These are phyloP conservation scores for Beauveria varroae DNA, from an alignment of 2,329 filamentous ascomycete genomes.

Conservation along the genomic window DNA sequence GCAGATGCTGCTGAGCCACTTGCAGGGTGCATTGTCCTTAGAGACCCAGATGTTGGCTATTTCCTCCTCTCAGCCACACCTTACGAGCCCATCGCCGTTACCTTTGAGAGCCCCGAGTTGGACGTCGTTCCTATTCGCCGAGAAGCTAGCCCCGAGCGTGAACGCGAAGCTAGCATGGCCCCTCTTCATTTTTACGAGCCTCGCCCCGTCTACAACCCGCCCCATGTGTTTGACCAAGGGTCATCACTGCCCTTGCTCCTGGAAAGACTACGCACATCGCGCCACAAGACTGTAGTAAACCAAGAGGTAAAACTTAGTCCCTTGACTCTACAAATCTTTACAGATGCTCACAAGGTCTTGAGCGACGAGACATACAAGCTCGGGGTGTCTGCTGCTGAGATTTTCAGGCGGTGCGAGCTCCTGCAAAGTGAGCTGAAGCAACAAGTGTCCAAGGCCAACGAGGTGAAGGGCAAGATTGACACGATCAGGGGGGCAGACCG, in stretches of 20 bases:
- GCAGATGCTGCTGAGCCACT: constrained; percentile 41
- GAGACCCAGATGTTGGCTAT: constrained; percentile 57
- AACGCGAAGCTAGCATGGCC: constrained; percentile 33
- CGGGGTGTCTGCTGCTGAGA: constrained; percentile 61
- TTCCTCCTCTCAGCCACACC: constrained; percentile 53
- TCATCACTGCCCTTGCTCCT: constrained; percentile 50
- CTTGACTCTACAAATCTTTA: constrained; percentile 63
- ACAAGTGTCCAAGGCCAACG: constrained; percentile 58
- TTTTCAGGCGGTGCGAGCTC: constrained; percentile 63
- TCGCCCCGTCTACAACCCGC: constrained; percentile 59
- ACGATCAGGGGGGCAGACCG: constrained; percentile 43
- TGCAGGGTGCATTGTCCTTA: constrained; percentile 45
- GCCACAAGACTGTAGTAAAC: constrained; percentile 53
- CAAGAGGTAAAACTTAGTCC: constrained; percentile 65
- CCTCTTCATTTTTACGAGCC: constrained; percentile 50
- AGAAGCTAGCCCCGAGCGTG: constrained; percentile 34
- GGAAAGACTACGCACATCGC: constrained; percentile 49
- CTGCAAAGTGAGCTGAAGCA: constrained; percentile 60
- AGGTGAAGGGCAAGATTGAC: constrained; percentile 60
- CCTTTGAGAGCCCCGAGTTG: constrained; percentile 51
- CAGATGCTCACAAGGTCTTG: constrained; percentile 64
- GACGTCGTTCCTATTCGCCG: constrained; percentile 36
- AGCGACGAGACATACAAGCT: constrained; percentile 62
- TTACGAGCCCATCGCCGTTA: constrained; percentile 49
- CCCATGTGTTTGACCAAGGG: constrained; percentile 50